These are phyloP conservation scores for Funneliformis caledonium DNA, from an alignment of 371 early-diverging fungal species.

Conservation along the genomic window DNA sequence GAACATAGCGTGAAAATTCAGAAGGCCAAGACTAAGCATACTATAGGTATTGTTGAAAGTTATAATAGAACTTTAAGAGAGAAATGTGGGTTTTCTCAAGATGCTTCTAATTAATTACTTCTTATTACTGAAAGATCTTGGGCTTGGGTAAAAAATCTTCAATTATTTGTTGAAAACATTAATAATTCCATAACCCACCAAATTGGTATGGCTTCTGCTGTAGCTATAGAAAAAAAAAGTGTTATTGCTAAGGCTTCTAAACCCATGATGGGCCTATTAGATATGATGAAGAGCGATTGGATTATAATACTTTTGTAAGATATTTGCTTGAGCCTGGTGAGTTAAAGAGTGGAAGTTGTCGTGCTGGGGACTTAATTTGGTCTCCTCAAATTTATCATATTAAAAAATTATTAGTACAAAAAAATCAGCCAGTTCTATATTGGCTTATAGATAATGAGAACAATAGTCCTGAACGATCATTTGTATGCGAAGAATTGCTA, in stretches of 20 bases:
- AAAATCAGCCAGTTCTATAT: constrained; percentile 20
- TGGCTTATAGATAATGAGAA: not conserved
- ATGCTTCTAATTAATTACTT: constrained; percentile 15
- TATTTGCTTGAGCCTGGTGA: constrained; percentile 26
- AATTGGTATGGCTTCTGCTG: constrained; percentile 30
- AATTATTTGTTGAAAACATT: constrained; percentile 7
- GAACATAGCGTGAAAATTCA: not conserved
- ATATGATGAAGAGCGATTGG: constrained; percentile 10
- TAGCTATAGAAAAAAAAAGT: constrained; percentile 26
- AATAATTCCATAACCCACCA: constrained; percentile 22
- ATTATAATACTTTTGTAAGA: not conserved
- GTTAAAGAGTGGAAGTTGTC: constrained; percentile 16
- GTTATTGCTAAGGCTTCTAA: constrained; percentile 20
- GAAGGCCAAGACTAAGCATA: constrained; percentile 12
- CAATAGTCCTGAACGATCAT: constrained; percentile 2
- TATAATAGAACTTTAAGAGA: constrained; percentile 18
- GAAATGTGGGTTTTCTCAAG: constrained; percentile 4
- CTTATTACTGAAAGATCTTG: constrained; percentile 17
- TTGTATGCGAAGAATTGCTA: not conserved
- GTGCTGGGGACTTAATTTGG: constrained; percentile 16
- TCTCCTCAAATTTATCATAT: constrained; percentile 25
- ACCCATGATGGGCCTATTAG: constrained; percentile 23
- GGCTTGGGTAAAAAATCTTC: constrained; percentile 12
- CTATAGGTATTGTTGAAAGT: constrained; percentile 11
- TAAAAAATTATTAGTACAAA: constrained; percentile 7